Percentiles rank a stretch among this genome's conserved stretches.
phyloP scores from a whole-genome alignment of 768 basidiomycete genomes.

The Serendipita indica region DNA sequence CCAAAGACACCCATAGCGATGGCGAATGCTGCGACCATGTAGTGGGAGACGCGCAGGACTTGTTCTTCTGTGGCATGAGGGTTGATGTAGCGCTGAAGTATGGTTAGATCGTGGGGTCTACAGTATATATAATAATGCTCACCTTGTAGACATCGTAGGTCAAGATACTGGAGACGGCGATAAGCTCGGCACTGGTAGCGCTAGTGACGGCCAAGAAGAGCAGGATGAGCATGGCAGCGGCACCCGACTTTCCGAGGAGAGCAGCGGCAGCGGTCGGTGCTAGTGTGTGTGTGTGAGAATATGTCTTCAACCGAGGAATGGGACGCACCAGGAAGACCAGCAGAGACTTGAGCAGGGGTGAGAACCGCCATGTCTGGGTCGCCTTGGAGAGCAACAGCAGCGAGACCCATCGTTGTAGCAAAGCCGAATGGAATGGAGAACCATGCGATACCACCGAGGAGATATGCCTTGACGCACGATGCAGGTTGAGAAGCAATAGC shows the following conservation, averaged over 20 bases:
- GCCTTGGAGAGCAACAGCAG: conserved; percentile 65
- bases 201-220: conserved; percentile 80
- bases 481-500: conserved; percentile 78
- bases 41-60: conserved; percentile 53
- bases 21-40: conserved; percentile 53
- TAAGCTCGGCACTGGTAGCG: conserved; percentile 78
- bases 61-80: conserved; percentile 61
- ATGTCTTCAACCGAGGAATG: background rate
- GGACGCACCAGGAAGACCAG: conserved; percentile 53
- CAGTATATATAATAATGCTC: background rate
- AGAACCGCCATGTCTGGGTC: conserved; percentile 32
- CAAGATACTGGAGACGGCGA: conserved; percentile 71
- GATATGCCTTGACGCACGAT: conserved; percentile 79
- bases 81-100: conserved; percentile 55
- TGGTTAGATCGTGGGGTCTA: background rate
- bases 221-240: conserved; percentile 59
- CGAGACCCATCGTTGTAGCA: conserved; percentile 74
- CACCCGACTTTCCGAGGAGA: conserved; percentile 66
- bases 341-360: conserved; percentile 53
- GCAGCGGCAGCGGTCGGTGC: conserved; percentile 70
- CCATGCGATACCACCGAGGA: conserved; percentile 84
- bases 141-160: conserved; percentile 82
- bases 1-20: conserved; percentile 73
- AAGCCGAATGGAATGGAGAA: conserved; percentile 76
- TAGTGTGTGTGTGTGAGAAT: conserved; percentile 12